Percentiles rank a stretch among this genome's conserved stretches.
These are phyloP conservation scores for Cyberlindnera mycetangii DNA, from an alignment of 805 yeast species.

Conservation along the genomic window DNA sequence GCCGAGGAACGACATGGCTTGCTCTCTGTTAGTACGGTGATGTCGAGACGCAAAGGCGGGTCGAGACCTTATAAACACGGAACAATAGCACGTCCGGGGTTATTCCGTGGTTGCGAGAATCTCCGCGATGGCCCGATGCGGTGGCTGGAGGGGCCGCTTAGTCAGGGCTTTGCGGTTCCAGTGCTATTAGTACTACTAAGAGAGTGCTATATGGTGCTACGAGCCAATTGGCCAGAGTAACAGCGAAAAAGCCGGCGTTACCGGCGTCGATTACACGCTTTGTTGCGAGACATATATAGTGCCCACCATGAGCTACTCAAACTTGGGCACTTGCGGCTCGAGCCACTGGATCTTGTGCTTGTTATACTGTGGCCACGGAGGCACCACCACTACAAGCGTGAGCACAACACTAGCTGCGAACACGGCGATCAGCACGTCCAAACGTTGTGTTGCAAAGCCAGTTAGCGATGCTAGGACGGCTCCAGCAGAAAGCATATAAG, in stretches of 20 bases:
- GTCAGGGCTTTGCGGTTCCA: too few species aligned
- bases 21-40: too few species aligned
- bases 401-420: slow-evolving; percentile 4
- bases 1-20: slow-evolving; percentile 44
- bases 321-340: slow-evolving; percentile 16
- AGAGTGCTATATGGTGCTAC: too few species aligned
- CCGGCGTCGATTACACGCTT: too few species aligned
- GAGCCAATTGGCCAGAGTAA: too few species aligned
- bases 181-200: too few species aligned
- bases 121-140: slow-evolving; percentile 10
- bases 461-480: slow-evolving; percentile 9
- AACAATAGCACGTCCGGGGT: too few species aligned
- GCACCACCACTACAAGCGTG: slow-evolving; percentile 14
- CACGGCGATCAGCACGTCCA: slow-evolving; percentile 3
- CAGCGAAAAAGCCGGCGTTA: too few species aligned
- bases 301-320: slow-evolving; percentile 1
- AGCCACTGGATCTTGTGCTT: slow-evolving; percentile 16
- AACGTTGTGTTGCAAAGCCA: slow-evolving; percentile 15
- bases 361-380: slow-evolving; percentile 21
- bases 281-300: too few species aligned
- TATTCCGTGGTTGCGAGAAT: slow-evolving; percentile 4
- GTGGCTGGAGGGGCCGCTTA: too few species aligned
- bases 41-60: too few species aligned
- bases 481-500: slow-evolving; percentile 10
- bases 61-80: too few species aligned